Percentiles rank a stretch among this genome's conserved stretches.
Conservation (phyloP, 2,329 filamentous ascomycete species). For the Colletotrichum kahawae region DNA sequence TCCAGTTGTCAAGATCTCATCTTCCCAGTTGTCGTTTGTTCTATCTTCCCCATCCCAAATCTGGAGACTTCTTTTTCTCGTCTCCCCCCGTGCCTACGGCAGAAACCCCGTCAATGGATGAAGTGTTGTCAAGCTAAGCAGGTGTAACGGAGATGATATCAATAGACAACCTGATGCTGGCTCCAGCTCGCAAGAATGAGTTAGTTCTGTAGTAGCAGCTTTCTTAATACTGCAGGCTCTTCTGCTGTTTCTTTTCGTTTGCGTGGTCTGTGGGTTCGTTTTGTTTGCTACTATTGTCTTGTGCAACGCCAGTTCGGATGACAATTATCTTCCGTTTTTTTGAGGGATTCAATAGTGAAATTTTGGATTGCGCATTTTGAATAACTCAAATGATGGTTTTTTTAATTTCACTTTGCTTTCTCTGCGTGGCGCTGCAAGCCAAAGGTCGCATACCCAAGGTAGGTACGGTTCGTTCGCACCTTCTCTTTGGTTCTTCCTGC, state of each 20-base stretch:
- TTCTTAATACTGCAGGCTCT: not conserved
- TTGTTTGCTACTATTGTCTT: not conserved
- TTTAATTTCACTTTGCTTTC: not conserved
- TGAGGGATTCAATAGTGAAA: not conserved
- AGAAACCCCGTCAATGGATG: not conserved
- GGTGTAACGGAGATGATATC: not conserved
- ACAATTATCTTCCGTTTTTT: not conserved
- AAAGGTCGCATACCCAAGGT: not conserved
- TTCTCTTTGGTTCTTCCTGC: not conserved
- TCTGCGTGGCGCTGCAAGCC: not conserved
- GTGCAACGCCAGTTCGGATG: not conserved
- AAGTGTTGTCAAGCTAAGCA: not conserved
- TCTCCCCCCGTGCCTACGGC: not conserved
- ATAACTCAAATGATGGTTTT: accelerated
- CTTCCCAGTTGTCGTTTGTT: not conserved
- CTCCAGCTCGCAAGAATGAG: not conserved
- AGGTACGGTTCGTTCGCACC: not conserved
- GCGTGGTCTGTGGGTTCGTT: not conserved
- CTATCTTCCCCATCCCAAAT: not conserved
- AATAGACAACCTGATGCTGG: not conserved
- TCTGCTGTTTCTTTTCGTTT: not conserved
- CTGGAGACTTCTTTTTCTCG: not conserved
- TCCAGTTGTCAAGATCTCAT: not conserved
- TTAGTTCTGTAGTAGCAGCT: not conserved
- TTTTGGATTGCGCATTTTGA: accelerated